phyloP scores from a whole-genome alignment of 208 protist genomes.

The Trypanosoma grayi region DNA sequence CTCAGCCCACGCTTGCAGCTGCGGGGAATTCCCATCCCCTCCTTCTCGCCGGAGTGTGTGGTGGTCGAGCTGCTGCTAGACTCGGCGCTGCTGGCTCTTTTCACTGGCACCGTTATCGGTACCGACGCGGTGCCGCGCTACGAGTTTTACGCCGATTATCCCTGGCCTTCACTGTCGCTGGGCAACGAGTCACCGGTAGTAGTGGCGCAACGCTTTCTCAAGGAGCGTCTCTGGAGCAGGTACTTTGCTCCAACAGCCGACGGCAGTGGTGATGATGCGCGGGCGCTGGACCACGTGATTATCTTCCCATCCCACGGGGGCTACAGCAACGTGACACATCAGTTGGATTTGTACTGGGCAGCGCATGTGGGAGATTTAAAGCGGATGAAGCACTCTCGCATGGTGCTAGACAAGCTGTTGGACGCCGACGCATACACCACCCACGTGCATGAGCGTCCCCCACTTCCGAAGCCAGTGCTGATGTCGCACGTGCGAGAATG shows the following conservation, averaged over 20 bases:
- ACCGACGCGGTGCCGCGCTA: constrained; percentile 54
- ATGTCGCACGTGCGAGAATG: constrained; percentile 41
- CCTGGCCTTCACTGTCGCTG: neutral
- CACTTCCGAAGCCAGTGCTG: constrained; percentile 55
- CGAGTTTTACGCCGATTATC: constrained; percentile 41
- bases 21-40: constrained; percentile 39
- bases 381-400: constrained; percentile 55
- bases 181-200: neutral
- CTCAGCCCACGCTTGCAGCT: constrained; percentile 30
- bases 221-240: constrained; percentile 32
- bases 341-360: constrained; percentile 80
- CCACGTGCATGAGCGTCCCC: constrained; percentile 41
- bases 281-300: constrained; percentile 38
- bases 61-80: constrained; percentile 54
- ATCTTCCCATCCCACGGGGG: constrained; percentile 75
- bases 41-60: constrained; percentile 68
- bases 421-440: constrained; percentile 30
- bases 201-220: constrained; percentile 41
- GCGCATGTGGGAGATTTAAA: constrained; percentile 49
- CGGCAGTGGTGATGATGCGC: neutral
- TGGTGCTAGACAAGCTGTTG: constrained; percentile 44
- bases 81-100: constrained; percentile 40
- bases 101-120: constrained; percentile 54
- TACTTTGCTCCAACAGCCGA: constrained; percentile 33
- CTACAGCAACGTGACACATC: constrained; percentile 74